Percentiles rank a stretch among this genome's conserved stretches.
Evolutionary conservation across 495 filamentous ascomycete genomes (phyloP).

Genomic region (Xanthoparmelia taractica): DNA sequence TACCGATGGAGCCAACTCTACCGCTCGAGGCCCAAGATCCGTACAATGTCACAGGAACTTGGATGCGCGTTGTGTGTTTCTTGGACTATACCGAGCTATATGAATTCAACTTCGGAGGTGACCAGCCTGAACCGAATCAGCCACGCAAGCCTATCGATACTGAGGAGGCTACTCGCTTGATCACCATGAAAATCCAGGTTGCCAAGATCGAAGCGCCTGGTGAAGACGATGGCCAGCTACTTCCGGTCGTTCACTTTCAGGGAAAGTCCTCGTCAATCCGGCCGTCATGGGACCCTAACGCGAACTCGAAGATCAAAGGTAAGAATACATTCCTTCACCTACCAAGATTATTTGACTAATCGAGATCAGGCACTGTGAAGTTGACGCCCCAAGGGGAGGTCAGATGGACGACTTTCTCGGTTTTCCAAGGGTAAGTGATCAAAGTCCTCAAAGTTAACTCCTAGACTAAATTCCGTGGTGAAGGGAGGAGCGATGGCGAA

Average conservation of each 20-base stretch:
- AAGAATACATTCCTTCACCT: neutral
- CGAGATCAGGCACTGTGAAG: conserved; percentile 41
- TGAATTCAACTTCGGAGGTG: conserved; percentile 48
- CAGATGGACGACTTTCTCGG: conserved; percentile 56
- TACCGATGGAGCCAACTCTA: conserved; percentile 28
- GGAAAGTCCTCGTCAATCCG: conserved; percentile 49
- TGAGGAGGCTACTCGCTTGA: conserved; percentile 56
- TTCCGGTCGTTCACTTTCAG: conserved; percentile 52
- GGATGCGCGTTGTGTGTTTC: conserved; percentile 40
- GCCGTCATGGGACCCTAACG: conserved; percentile 51
- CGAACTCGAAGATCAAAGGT: conserved; percentile 46
- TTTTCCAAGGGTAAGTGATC: conserved; percentile 39
- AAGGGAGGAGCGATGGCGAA: conserved; percentile 52
- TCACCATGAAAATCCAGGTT: conserved; percentile 52
- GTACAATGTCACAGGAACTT: conserved; percentile 52
- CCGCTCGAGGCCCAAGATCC: conserved; percentile 46
- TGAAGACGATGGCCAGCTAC: conserved; percentile 40
- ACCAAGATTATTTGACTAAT: neutral
- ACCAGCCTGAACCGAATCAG: conserved; percentile 29
- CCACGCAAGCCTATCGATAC: conserved; percentile 44
- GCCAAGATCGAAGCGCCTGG: conserved; percentile 45
- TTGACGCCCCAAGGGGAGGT: conserved; percentile 57
- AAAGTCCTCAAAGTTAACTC: conserved; percentile 12
- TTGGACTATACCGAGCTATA: conserved; percentile 56
- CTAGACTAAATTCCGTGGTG: conserved; percentile 1